Evolutionary conservation across 768 basidiomycete species (phyloP), one percentile per base, ranked within the genome.

Genomic region (Serendipita indica): DNA sequence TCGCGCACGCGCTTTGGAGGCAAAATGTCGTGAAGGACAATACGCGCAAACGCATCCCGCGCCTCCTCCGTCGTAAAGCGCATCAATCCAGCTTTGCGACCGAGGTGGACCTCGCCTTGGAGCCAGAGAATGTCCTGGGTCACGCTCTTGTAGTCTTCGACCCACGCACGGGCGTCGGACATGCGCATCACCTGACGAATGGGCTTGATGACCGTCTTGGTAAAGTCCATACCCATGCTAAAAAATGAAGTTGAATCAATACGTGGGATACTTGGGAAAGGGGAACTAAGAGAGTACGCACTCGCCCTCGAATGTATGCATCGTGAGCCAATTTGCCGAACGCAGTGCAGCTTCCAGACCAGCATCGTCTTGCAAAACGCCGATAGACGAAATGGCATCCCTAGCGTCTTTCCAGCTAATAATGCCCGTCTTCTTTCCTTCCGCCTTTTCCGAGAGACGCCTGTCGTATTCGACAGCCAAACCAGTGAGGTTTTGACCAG

Each of bases 1-100:
- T 34, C 41, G 16, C 54, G 32, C 20, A 62, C 34, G 12, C 30
- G 25, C 7, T n/a, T 16, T 18, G 58, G 58, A 28, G 49, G 58
- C 10, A 33, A 46, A 46, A 62, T 37, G 28, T 59, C 49, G 13
- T 62, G 32, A 3, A 62, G 58, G 34, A 45, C 39, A 30, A 59
- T 30, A 5, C 61, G 39, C 33, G 59, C 59, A 34, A 60, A 52
- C 27, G 20, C 33, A 22, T 60, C 43, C 33, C 59, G 25, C 10
- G 43, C 59, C 2, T 32, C 46, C 1, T 4, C 13, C 3, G 45
- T 34, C 14, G 46, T 49, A 39, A 33, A 60, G 2, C 59, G 25
- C 12, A 60, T 20, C 5, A 33, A 45, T 5, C 59, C 59, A 13
- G 59, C 45, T 35, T 60, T 60, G 33, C 59, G 59, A 33, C 39